Percentiles rank a stretch among this genome's conserved stretches.
These are phyloP conservation scores for Tylopilus vinaceipallidus DNA, from an alignment of 768 basidiomycete species.

Conservation along the genomic window DNA sequence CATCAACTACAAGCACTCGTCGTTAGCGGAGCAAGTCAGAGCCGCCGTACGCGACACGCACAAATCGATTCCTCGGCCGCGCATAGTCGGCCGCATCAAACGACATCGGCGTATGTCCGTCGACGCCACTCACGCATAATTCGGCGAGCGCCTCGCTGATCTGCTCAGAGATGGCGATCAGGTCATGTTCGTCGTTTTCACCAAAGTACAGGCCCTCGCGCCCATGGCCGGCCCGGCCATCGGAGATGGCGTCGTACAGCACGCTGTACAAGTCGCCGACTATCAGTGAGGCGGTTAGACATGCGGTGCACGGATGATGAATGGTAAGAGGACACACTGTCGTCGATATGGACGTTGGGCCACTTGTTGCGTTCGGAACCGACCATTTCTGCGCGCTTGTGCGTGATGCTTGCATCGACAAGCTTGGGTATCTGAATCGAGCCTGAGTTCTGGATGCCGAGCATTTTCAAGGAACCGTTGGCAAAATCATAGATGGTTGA, in stretches of 20 bases:
- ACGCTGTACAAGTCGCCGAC: conserved; percentile 40
- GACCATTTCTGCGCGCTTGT: conserved; percentile 54
- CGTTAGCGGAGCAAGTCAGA: not conserved
- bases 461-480: conserved; percentile 43
- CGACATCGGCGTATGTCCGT: conserved; percentile 33
- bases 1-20: conserved; percentile 1
- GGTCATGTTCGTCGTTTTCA: conserved; percentile 44
- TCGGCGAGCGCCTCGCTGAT: conserved; percentile 32
- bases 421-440: conserved; percentile 54
- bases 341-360: conserved; percentile 57
- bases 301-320: not conserved
- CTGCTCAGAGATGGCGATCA: conserved; percentile 40
- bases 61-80: not conserved
- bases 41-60: not conserved
- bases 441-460: conserved; percentile 41
- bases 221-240: conserved; percentile 7
- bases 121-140: not conserved
- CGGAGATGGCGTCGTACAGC: conserved; percentile 37
- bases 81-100: conserved; percentile 34
- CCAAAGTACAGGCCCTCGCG: conserved; percentile 53
- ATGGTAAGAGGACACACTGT: conserved; percentile 18
- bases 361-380: conserved; percentile 58
- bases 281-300: not conserved
- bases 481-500: conserved; percentile 59
- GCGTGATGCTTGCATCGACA: conserved; percentile 41